Percentiles rank a stretch among this genome's conserved stretches.
Evolutionary conservation across 1,284 basidiomycete species (phyloP).

Genomic region (Laetiporus sulphureus): DNA sequence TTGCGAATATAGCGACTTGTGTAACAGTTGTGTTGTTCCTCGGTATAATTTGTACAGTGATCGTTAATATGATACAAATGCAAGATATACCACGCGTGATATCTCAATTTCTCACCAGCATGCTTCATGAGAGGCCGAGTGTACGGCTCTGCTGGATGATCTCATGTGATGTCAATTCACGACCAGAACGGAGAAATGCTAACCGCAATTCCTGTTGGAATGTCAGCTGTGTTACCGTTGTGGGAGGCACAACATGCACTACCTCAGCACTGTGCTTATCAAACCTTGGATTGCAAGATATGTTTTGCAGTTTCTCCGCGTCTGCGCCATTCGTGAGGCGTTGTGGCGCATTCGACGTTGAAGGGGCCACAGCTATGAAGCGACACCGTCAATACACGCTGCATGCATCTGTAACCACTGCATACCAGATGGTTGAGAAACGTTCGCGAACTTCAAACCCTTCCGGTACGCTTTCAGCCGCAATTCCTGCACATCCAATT

Average conservation of each 20-base stretch:
- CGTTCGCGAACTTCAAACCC: neutral
- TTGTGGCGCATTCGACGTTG: constrained; percentile 1
- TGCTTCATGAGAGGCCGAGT: too few relatives aligned
- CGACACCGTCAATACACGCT: neutral
- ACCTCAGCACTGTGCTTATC: constrained; percentile 24
- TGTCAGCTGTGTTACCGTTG: neutral
- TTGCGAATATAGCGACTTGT: neutral
- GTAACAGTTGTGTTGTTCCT: neutral
- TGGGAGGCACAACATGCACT: neutral
- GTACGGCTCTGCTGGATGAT: constrained; percentile 19
- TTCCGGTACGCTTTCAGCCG: neutral
- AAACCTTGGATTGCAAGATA: constrained; percentile 18
- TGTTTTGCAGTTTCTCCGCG: constrained; percentile 18
- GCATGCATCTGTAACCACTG: neutral
- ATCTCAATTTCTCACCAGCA: too few relatives aligned
- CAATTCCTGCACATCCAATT: too few relatives aligned
- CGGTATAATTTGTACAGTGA: neutral
- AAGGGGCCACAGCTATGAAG: constrained; percentile 4
- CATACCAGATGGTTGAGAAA: neutral
- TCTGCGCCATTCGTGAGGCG: neutral
- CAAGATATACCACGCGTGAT: too few relatives aligned
- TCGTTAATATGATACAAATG: too few relatives aligned
- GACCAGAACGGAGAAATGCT: constrained; percentile 17
- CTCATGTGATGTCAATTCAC: constrained; percentile 21
- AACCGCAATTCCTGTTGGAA: constrained; percentile 22